phyloP scores from a whole-genome alignment of 805 yeast genomes.

The Torulaspora maleeae region DNA sequence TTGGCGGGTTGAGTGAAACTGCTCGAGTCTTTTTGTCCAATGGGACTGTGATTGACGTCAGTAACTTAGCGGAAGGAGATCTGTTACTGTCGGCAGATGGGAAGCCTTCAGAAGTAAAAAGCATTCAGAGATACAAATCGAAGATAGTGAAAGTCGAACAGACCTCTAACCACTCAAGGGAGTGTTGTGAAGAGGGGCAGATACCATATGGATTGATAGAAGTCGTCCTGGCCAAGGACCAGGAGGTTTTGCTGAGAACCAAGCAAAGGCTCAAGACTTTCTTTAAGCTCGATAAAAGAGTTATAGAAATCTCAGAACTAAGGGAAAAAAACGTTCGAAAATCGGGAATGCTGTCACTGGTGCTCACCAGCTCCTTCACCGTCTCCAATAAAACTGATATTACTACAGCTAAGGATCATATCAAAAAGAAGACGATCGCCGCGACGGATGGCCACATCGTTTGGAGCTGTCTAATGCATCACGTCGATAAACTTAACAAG shows the following conservation, averaged over 20 bases:
- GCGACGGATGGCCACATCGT: background rate
- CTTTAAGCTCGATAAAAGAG: background rate
- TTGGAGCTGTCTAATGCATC: background rate
- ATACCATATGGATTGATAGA: background rate
- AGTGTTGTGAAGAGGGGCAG: no score
- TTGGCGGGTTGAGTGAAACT: background rate
- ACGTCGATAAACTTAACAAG: background rate
- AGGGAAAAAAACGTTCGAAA: background rate
- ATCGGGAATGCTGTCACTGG: background rate
- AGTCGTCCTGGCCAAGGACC: background rate
- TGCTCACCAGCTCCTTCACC: background rate
- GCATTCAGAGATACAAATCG: background rate
- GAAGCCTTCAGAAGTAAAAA: background rate
- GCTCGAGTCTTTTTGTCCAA: background rate
- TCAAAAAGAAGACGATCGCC: background rate
- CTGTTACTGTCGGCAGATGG: constrained; percentile 2
- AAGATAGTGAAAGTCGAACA: background rate
- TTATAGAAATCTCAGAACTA: constrained; percentile 1
- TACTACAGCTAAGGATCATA: background rate
- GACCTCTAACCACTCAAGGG: no score
- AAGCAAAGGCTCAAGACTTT: background rate
- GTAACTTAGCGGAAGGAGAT: background rate
- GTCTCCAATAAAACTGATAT: background rate
- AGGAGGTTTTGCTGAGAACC: background rate
- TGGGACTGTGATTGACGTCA: background rate